A percentile compares a stretch with the other conserved stretches of the same genome.
Evolutionary conservation across 306 rosid genomes (phyloP).

Genomic region (Herpetospermum pedunculosum): DNA sequence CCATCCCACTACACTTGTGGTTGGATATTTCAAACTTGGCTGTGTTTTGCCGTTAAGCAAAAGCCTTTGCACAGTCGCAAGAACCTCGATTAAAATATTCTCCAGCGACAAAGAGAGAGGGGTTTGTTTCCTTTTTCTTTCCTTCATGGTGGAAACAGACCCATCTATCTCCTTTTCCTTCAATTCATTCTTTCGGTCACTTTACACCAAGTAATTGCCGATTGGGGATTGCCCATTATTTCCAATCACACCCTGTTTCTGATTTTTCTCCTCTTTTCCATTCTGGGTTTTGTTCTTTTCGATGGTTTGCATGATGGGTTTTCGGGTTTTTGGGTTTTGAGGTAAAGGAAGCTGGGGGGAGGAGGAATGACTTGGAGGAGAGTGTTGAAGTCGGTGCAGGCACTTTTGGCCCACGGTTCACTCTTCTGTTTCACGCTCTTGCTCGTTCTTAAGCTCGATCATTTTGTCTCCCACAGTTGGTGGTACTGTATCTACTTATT

Average conservation of each 20-base stretch:
- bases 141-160: neutral
- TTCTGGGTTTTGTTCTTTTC: neutral
- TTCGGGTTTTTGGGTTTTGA: neutral
- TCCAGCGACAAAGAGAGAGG: neutral
- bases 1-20: neutral
- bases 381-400: slow-evolving; percentile 82
- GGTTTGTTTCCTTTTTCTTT: slow-evolving; percentile 1
- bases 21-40: neutral
- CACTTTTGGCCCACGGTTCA: slow-evolving; percentile 64
- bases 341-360: neutral
- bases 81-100: neutral
- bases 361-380: slow-evolving; percentile 75
- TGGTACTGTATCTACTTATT: slow-evolving; percentile 47
- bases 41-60: neutral
- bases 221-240: neutral
- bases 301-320: neutral
- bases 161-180: neutral
- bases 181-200: neutral
- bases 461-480: slow-evolving; percentile 57
- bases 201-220: neutral
- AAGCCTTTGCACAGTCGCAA: neutral
- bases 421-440: slow-evolving; percentile 72
- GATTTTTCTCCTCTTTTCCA: neutral
- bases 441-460: slow-evolving; percentile 91
- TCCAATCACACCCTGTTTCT: neutral